A percentile compares a stretch with the other conserved stretches of the same genome.
phyloP scores from a whole-genome alignment of 805 yeast species.

The Saccharomycopsis synnaedendra region DNA sequence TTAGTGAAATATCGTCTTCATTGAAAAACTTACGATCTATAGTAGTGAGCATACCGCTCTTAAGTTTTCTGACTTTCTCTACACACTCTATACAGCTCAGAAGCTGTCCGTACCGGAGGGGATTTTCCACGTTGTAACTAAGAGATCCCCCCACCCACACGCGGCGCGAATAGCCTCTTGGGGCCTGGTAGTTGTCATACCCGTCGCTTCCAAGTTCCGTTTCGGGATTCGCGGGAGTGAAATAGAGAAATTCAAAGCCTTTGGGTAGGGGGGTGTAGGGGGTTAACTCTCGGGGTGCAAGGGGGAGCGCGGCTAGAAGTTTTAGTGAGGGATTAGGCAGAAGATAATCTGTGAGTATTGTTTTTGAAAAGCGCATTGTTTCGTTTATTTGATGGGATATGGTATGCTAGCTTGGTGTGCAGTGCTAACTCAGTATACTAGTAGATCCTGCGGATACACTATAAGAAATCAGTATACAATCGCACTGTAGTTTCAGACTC shows the following conservation, averaged over 20 bases:
- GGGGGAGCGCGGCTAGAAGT: no score
- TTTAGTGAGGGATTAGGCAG: no score
- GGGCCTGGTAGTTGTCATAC: conserved; percentile 71
- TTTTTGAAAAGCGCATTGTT: no score
- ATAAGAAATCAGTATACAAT: no score
- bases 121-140: conserved; percentile 24
- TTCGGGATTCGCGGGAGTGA: conserved; percentile 46
- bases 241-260: conserved; percentile 60
- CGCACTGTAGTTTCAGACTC: no score
- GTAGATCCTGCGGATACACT: no score
- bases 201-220: conserved; percentile 54
- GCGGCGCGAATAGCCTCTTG: conserved; percentile 42
- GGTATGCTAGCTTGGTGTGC: no score
- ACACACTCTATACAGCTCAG: conserved; percentile 46
- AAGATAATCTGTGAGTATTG: no score
- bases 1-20: conserved; percentile 21
- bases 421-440: no score
- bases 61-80: conserved; percentile 25
- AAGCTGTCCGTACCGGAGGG: conserved; percentile 26
- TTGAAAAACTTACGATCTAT: conserved; percentile 37
- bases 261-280: no score
- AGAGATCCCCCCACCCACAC: conserved; percentile 76
- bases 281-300: no score
- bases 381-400: no score
- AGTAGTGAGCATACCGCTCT: conserved; percentile 36